Evolutionary conservation across 2,329 filamentous ascomycete species (phyloP), one percentile per base, ranked within the genome.

Genomic region (Blastomyces gilchristii): DNA sequence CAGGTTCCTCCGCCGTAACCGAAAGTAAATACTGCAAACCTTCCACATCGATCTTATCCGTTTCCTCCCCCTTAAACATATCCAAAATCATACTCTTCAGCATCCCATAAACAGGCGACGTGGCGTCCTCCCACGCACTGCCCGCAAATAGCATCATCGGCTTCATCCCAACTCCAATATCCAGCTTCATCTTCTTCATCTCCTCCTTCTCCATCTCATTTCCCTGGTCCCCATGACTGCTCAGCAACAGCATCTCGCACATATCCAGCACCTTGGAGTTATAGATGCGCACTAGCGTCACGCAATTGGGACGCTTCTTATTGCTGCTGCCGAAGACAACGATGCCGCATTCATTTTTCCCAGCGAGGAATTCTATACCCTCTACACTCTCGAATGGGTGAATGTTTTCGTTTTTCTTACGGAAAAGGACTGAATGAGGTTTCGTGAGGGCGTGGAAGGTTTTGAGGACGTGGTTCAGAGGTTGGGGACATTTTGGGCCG

Each of bases 281-380:
- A 75, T 96, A 97, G 53, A 89, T 89, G 66, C 94, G 86, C 50
- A 88, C 82, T 56, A 97, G 77, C 0, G 91, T 97, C 70, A 99
- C 75, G 66, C 87, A 87, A 77, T 99, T 91, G 5, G 92, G 92
- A n/a, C 94, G 84, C 83, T 97, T 99, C 83, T 97, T 99, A 76
- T 84, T 90, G 76, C 87, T 88, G 74, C 85, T 87, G 61, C 87
- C 92, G 71, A 96, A 96, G 68, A 94, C 83, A 68, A 97, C 83
- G 58, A 97, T 80, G 56, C 87, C 89, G 71, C 90, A 87, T 76
- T 99, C 94, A 78, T 99, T 99, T 81, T 97, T 99, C 74, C 92
- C 87, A 66, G 88, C 88, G 81, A 99, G 92, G 81, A 99, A 99
- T 78, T 97, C 91, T 68, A 97, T 84, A 61, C 89, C 93, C 37